phyloP scores from a whole-genome alignment of 352 stramenopile genomes.

The Phytophthora hibernalis region DNA sequence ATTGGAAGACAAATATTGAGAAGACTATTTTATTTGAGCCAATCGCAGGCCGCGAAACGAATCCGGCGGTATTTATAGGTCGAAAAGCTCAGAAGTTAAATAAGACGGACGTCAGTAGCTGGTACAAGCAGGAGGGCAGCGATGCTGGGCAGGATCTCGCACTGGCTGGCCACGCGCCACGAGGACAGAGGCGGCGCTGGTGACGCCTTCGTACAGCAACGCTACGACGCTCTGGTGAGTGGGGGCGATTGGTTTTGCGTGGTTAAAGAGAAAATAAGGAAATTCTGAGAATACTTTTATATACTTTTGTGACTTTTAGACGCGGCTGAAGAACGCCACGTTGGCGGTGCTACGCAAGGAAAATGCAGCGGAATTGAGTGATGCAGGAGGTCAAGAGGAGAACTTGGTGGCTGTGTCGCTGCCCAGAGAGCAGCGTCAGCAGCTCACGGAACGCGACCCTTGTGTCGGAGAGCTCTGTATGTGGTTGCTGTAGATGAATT shows the following conservation, averaged over 20 bases:
- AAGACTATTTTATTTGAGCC: constrained; percentile 23
- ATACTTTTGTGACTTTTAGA: constrained; percentile 42
- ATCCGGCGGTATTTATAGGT: constrained; percentile 28
- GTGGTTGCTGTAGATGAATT: constrained; percentile 12
- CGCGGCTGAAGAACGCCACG: constrained; percentile 74
- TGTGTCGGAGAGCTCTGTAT: constrained; percentile 72
- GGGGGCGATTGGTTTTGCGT: neutral
- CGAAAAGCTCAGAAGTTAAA: constrained; percentile 11
- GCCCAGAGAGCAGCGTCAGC: constrained; percentile 27
- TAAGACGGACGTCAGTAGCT: constrained; percentile 1
- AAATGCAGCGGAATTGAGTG: constrained; percentile 30
- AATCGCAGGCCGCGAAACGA: constrained; percentile 21
- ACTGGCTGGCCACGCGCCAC: constrained; percentile 69
- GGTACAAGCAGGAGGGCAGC: constrained; percentile 8
- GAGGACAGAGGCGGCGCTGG: constrained; percentile 45
- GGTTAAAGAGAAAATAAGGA: neutral
- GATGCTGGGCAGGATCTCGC: constrained; percentile 73
- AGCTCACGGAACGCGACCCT: constrained; percentile 59
- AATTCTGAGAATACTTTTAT: constrained; percentile 1
- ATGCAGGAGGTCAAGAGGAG: constrained; percentile 10
- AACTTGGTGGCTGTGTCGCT: constrained; percentile 9
- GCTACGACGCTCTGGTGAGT: constrained; percentile 72
- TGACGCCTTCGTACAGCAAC: constrained; percentile 58
- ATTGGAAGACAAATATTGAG: too few relatives aligned
- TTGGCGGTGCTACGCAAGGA: constrained; percentile 57